A percentile compares a stretch with the other conserved stretches of the same genome.
Evolutionary conservation across 1,284 basidiomycete genomes (phyloP).

Genomic region (Neolentinus lepideus): DNA sequence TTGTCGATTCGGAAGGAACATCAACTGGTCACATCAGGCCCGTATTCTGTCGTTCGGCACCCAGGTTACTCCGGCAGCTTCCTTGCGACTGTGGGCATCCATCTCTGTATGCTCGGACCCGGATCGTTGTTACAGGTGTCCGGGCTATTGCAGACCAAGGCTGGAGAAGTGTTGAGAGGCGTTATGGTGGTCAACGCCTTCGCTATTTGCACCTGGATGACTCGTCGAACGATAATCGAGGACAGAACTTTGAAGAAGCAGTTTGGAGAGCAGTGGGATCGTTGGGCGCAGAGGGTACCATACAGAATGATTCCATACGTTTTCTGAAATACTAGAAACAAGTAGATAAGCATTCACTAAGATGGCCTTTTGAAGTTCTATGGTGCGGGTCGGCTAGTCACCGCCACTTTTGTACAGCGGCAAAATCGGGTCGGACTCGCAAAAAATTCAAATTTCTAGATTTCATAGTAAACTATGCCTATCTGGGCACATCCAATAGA

Average conservation of each 20-base stretch:
- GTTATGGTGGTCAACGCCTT: too few relatives aligned
- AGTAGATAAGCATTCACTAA: too few relatives aligned
- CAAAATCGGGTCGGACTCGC: too few relatives aligned
- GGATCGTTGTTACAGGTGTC: neutral
- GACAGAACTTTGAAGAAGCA: constrained; percentile 1
- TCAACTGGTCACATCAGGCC: constrained; percentile 1
- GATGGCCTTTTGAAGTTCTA: too few relatives aligned
- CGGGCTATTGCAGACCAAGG: neutral
- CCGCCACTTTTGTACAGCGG: too few relatives aligned
- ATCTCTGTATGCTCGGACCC: neutral
- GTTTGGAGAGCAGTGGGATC: constrained; percentile 8
- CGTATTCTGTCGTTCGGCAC: constrained; percentile 6
- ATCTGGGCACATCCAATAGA: too few relatives aligned
- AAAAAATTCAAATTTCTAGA: too few relatives aligned
- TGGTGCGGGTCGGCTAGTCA: too few relatives aligned
- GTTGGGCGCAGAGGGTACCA: constrained; percentile 3
- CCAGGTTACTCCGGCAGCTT: constrained; percentile 1
- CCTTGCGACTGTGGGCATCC: neutral
- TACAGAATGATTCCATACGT: constrained; percentile 3
- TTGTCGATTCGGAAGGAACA: constrained; percentile 2
- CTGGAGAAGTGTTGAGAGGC: neutral
- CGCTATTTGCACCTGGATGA: too few relatives aligned
- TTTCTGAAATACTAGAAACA: too few relatives aligned
- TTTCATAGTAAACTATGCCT: too few relatives aligned
- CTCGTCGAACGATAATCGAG: constrained; percentile 1